Evolutionary conservation across 2,329 filamentous ascomycete genomes (phyloP).

Genomic region (Fusarium tanahbumbuense): DNA sequence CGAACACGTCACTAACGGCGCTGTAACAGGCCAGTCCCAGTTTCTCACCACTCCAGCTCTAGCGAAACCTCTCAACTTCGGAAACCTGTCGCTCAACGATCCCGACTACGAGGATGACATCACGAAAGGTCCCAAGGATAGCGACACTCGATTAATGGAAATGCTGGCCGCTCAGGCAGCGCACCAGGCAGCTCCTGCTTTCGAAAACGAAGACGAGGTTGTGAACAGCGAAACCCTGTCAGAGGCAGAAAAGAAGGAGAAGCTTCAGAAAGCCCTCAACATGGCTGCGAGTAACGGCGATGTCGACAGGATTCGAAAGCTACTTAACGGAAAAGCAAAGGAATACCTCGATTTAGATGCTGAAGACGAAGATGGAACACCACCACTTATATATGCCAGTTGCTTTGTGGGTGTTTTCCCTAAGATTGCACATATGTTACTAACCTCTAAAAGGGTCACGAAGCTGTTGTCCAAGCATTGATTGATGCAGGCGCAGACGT

Average conservation of each 20-base stretch:
- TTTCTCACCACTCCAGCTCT: slow-evolving; percentile 89
- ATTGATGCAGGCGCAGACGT: slow-evolving; percentile 88
- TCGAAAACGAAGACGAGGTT: slow-evolving; percentile 84
- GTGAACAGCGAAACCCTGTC: slow-evolving; percentile 79
- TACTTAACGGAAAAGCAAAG: slow-evolving; percentile 80
- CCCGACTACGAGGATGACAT: slow-evolving; percentile 74
- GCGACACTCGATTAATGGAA: slow-evolving; percentile 89
- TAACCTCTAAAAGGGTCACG: slow-evolving; percentile 74
- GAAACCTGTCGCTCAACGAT: slow-evolving; percentile 84
- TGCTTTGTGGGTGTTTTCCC: slow-evolving; percentile 78
- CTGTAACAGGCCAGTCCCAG: slow-evolving; percentile 83
- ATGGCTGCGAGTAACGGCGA: slow-evolving; percentile 98
- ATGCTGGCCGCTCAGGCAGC: slow-evolving; percentile 95
- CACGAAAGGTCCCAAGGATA: slow-evolving; percentile 72
- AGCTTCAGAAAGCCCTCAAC: slow-evolving; percentile 87
- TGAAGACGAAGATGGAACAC: slow-evolving; percentile 92
- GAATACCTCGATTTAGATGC: slow-evolving; percentile 85
- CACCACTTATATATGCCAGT: slow-evolving; percentile 96
- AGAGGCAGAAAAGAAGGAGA: slow-evolving; percentile 79
- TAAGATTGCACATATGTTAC: neutral
- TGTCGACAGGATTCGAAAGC: slow-evolving; percentile 79
- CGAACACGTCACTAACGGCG: slow-evolving; percentile 45
- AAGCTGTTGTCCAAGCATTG: slow-evolving; percentile 85
- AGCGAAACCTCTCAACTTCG: slow-evolving; percentile 85
- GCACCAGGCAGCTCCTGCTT: slow-evolving; percentile 77